Evolutionary conservation across 768 basidiomycete species (phyloP), one percentile per base, ranked within the genome.

Genomic region (Tephrocybe rancida): DNA sequence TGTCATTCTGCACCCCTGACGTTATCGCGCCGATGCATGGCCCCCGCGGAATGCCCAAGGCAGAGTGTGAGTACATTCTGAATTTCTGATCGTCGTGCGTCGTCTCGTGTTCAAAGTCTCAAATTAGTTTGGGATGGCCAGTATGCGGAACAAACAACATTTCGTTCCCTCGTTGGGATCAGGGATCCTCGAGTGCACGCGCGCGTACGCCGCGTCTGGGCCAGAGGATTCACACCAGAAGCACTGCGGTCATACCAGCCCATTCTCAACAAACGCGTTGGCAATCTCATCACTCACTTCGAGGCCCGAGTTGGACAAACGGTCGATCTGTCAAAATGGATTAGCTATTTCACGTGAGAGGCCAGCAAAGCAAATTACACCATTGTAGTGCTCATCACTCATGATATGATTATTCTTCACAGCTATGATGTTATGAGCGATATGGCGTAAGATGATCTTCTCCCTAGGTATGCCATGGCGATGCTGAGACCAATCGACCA

Each of bases 361-460:
- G 10, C 35, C 8, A 16, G 29, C 5, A 21, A 26, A 25, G 24
- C 11, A n/a, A n/a, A n/a, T n/a, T n/a, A n/a, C n/a, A n/a, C n/a
- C n/a, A n/a, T n/a, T n/a, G n/a, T n/a, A n/a, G n/a, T 21, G 27
- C 24, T 27, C 35, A 10, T 29, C 10, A 25, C 19, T 24, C 21
- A 11, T 6, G 4, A 27, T 24, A 19, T 35, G 39, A 5, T 39
- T 41, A 9, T 3, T 19, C n/a, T 13, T 41, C 5, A 13, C n/a
- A 74, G 73, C 27, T 73, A 67, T 50, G 73, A 77, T 57, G 62
- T 75, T 26, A 75, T 75, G 67, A 68, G 70, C 10, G 75, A 77
- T 48, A 63, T 73, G 26, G 73, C 70, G 73, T 75, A 58, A 54
- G 68, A 54, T 18, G 5, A 16, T 22, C 9, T 16, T 16, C 5